Base-by-base conservation (phyloP, 164 flowering plant genomes). In the Magnolia changhungtana region DNA sequence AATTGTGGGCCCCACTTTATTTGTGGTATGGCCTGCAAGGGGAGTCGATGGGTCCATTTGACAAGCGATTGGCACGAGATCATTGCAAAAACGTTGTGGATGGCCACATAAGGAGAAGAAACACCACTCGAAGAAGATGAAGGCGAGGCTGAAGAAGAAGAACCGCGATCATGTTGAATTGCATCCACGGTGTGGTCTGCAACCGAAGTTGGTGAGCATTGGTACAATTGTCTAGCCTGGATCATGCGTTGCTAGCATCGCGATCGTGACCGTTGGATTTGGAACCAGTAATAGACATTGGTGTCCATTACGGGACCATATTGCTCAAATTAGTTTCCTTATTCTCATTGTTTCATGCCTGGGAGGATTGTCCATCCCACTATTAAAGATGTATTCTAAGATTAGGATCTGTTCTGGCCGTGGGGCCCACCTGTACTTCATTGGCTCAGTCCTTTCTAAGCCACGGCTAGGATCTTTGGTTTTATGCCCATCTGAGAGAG, bases 281-380 rank as follows among this genome's bases (percentile, higher is more conserved):
- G 55, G 19, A 73, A 58, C 58, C 14, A 71, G 45, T 37, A 37
- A 5, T 37, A 37, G 45, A 37, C 97, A 76, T 96, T 96, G 11
- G 99, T 95, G 59, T 96, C 99, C 1, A 91, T 95, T 1, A 96
- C 97, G 0, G 98, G 27, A 1, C 99, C 99, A 64, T 86, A 96
- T 78, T 89, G 85, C 83, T 94, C 94, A 0, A 0, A 94, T 92
- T 31, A 92, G 79, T 78, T 92, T 92, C 64, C 99, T 82, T 29
- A 96, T 96, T 76, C 90, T 83, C 49, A 90, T 92, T 2, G 99
- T 94, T 74, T 96, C 99, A 50, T 94, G 96, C 77, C 90, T 94
- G 0, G 95, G 93, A 1, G 97, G 98, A 73, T 96, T 96, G 0
- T 94, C 99, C 97, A 94, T 94, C 19, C 98, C 99, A 73, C 98